These are phyloP conservation scores for Chrysoporthe cubensis DNA, from an alignment of 2,329 filamentous ascomycete species.

Conservation along the genomic window DNA sequence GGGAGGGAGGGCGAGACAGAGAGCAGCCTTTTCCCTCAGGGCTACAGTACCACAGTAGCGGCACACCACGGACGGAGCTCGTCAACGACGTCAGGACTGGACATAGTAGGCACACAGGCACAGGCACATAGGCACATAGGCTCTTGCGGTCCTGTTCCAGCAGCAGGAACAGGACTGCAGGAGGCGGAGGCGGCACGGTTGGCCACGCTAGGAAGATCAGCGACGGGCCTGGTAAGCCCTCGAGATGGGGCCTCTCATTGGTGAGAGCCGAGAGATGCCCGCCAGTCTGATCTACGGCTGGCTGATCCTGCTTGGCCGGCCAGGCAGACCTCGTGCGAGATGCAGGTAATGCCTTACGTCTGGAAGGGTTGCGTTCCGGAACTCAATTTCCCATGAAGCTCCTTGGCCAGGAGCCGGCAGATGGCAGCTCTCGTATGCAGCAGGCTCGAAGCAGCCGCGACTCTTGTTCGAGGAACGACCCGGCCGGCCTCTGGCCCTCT, in stretches of 20 bases:
- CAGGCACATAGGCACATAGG: background rate
- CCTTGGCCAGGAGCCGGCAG: slow-evolving; percentile 22
- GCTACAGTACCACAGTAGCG: background rate
- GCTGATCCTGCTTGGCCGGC: slow-evolving; percentile 10
- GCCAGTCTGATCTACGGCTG: slow-evolving; percentile 4
- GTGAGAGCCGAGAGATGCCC: background rate
- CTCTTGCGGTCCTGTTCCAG: background rate
- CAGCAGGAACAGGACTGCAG: background rate
- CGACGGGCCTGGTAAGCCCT: background rate
- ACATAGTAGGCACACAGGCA: background rate
- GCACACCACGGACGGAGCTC: background rate
- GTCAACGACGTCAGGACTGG: background rate
- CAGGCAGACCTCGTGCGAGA: slow-evolving; percentile 15
- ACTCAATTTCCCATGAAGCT: slow-evolving; percentile 21
- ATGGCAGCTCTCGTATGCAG: slow-evolving; percentile 24
- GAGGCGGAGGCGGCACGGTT: too few relatives aligned
- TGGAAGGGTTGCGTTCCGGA: slow-evolving; percentile 23
- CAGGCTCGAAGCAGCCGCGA: slow-evolving; percentile 26
- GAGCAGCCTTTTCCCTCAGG: background rate
- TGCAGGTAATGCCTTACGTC: slow-evolving; percentile 23
- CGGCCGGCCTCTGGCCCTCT: too few relatives aligned
- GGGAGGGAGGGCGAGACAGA: background rate
- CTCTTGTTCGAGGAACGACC: background rate
- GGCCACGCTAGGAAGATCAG: background rate
- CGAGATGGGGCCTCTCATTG: background rate